Conservation (phyloP, 1,139 yeast species). For the Geotrichum klebahnii region DNA sequence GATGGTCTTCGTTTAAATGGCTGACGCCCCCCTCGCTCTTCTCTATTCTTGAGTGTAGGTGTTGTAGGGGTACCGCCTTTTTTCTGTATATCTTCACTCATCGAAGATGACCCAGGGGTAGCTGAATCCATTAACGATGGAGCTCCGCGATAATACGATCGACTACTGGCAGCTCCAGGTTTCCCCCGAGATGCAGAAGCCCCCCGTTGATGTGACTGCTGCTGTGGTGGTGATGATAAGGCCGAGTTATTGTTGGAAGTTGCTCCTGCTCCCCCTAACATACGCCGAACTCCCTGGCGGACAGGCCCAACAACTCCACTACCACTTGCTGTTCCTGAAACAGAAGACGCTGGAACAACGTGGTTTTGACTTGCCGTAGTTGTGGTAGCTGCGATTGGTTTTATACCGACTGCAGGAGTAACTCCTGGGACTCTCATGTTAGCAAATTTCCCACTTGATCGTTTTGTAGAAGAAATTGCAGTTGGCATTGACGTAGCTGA, state of each 20-base stretch:
- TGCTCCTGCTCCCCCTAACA: constrained; percentile 5
- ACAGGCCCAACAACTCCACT: neutral
- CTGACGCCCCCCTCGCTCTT: neutral
- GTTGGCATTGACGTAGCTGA: neutral
- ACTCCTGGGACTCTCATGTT: neutral
- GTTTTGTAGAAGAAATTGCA: neutral
- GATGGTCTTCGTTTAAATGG: neutral
- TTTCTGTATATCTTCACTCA: neutral
- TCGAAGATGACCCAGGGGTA: neutral
- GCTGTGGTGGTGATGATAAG: neutral
- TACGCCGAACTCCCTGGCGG: constrained; percentile 11
- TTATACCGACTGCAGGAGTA: neutral
- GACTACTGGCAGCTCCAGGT: neutral
- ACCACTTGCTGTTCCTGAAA: neutral
- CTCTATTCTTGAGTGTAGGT: neutral
- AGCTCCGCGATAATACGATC: neutral
- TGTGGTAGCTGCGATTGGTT: constrained; percentile 10
- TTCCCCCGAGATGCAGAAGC: neutral
- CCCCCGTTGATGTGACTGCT: neutral
- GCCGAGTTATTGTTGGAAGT: neutral
- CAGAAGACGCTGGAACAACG: constrained; percentile 6
- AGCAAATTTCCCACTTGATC: constrained; percentile 7
- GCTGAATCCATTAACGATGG: neutral
- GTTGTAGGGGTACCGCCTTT: neutral
- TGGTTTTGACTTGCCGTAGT: constrained; percentile 8